Evolutionary conservation across 1,139 yeast genomes (phyloP).

Genomic region (Taphrina confusa): DNA sequence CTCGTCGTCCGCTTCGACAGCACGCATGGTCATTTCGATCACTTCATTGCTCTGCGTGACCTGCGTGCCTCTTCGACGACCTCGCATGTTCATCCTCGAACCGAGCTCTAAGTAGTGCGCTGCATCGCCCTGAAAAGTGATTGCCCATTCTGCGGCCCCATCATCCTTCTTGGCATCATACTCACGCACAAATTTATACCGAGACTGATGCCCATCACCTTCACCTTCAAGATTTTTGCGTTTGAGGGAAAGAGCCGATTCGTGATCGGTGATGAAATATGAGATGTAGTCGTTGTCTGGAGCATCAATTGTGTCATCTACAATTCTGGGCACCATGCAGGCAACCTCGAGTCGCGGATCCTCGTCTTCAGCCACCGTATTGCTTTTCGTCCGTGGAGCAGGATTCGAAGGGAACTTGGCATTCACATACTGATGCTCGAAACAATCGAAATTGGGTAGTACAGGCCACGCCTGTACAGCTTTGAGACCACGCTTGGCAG

Average conservation of each 20-base stretch:
- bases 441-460: constrained; percentile 81
- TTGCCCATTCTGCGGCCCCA: constrained; percentile 59
- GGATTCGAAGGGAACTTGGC: constrained; percentile 29
- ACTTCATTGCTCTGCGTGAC: constrained; percentile 23
- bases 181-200: constrained; percentile 69
- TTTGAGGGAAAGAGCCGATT: constrained; percentile 36
- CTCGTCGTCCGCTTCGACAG: background rate
- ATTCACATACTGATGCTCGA: constrained; percentile 56
- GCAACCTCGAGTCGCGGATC: constrained; percentile 29
- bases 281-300: constrained; percentile 39
- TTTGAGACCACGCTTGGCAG: constrained; percentile 66
- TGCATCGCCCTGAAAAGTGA: constrained; percentile 56
- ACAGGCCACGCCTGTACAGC: constrained; percentile 79
- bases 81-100: constrained; percentile 66
- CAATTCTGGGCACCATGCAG: constrained; percentile 21
- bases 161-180: constrained; percentile 67
- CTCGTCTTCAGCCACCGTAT: constrained; percentile 22
- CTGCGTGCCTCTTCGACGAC: constrained; percentile 20
- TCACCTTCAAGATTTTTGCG: constrained; percentile 44
- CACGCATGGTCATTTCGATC: constrained; percentile 14
- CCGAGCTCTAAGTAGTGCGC: constrained; percentile 72
- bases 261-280: constrained; percentile 38
- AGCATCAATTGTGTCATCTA: constrained; percentile 37
- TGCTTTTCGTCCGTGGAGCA: constrained; percentile 30
- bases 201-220: constrained; percentile 54